Evolutionary conservation across 768 basidiomycete species (phyloP), one percentile per base, ranked within the genome.

Genomic region (Imleria badia): DNA sequence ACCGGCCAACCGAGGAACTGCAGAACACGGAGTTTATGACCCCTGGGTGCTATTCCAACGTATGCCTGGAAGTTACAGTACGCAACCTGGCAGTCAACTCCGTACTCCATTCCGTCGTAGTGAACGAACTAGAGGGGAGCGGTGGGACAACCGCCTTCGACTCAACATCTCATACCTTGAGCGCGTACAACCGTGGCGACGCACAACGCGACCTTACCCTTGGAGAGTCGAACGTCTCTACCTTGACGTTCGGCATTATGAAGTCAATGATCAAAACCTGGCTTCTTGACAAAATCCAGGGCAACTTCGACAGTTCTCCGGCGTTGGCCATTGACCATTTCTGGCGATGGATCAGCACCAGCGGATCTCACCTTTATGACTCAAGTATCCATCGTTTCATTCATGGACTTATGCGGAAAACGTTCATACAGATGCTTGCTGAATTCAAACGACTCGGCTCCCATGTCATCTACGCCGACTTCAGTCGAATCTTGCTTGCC

Each of bases 121-220:
- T 99, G 58, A 98, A 99, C 73, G 97, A 99, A 68, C 80, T 99
- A 62, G 97, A 99, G 71, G 97, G 97, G 2, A 92, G 89, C 55
- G 90, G 94, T 2, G 96, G 95, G 5, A 79, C 93, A 8, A 92
- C 95, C 0, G 91, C 94, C 0, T 98, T 98, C 65, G 95, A 98
- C 66, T 91, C 94, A 0, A 85, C 89, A 6, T 91, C 94, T 3
- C 92, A 86, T 65, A 98, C 91, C 17, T 74, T 99, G 55, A 89
- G 93, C 64, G 89, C 97, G 55, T 97, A 95, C 70, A 80, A 87
- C 46, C 86, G 87, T 23, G 72, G 78, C 6, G 80, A 82, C 22
- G 69, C 69, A 10, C 73, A 73, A 19, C 81, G 88, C 3, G 86
- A 90, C 53, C 76, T 94, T 49, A 87, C 87, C 10, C 78, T 98